Evolutionary conservation across 257 asterid genomes (phyloP).

Genomic region (Sherardia arvensis): DNA sequence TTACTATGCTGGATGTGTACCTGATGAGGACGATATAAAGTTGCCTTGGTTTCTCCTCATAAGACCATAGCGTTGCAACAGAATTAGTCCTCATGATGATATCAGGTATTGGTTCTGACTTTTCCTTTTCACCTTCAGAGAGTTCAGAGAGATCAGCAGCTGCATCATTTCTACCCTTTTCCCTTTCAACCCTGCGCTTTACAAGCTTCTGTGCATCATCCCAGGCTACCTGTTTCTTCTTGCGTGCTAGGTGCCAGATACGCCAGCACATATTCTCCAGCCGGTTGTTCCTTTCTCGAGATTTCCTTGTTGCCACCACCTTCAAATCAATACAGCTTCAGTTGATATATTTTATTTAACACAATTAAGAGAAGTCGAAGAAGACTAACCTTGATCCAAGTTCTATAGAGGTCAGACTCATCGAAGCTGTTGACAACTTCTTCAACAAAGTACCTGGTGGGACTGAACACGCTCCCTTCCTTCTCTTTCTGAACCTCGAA

Average conservation of each 20-base stretch:
- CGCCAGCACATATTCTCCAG: slow-evolving; percentile 82
- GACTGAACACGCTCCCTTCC: slow-evolving; percentile 37
- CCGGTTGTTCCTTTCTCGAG: slow-evolving; percentile 48
- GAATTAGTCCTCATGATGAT: slow-evolving; percentile 40
- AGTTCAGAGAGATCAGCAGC: slow-evolving; percentile 56
- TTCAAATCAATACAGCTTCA: slow-evolving; percentile 11
- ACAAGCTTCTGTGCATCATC: slow-evolving; percentile 46
- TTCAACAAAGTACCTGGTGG: slow-evolving; percentile 57
- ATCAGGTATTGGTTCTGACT: slow-evolving; percentile 18
- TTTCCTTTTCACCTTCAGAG: slow-evolving; percentile 63
- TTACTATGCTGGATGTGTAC: slow-evolving; percentile 14
- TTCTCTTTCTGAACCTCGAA: slow-evolving; percentile 16
- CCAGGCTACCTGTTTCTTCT: slow-evolving; percentile 68
- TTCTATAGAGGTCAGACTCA: slow-evolving; percentile 58
- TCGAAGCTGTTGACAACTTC: slow-evolving; percentile 57
- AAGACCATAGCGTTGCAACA: slow-evolving; percentile 36
- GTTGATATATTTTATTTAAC: not conserved
- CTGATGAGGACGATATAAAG: slow-evolving; percentile 61
- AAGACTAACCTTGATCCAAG: slow-evolving; percentile 53
- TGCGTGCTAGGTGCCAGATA: slow-evolving; percentile 70
- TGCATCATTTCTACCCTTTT: slow-evolving; percentile 43
- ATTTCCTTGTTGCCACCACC: slow-evolving; percentile 61
- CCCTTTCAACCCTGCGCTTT: slow-evolving; percentile 32
- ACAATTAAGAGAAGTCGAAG: not conserved
- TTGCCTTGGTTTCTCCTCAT: slow-evolving; percentile 34